Percentiles rank a stretch among this genome's conserved stretches.
Conservation (phyloP, 352 stramenopile species). For the Phytophthora uliginosa region DNA sequence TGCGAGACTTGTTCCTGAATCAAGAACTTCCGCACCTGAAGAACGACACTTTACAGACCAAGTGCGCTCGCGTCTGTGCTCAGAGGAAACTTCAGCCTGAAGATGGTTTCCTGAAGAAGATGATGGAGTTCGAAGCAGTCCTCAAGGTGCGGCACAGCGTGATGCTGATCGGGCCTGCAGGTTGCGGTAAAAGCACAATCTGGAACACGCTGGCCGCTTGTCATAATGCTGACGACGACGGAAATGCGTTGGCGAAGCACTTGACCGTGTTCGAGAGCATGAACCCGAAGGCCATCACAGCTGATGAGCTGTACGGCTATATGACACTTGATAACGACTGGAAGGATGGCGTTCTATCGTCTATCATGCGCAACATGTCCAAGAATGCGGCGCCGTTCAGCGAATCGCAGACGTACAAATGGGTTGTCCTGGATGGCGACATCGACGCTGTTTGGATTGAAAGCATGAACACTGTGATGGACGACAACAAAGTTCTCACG, state of each 20-base stretch:
- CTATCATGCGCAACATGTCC: conserved; percentile 98
- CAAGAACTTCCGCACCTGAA: conserved; percentile 48
- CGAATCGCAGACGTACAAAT: conserved; percentile 89
- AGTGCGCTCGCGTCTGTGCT: conserved; percentile 60
- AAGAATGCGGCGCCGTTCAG: conserved; percentile 93
- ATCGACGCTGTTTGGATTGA: conserved; percentile 97
- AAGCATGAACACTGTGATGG: conserved; percentile 95
- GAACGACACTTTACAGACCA: conserved; percentile 55
- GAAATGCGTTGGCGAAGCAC: conserved; percentile 86
- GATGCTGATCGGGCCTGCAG: conserved; percentile 96
- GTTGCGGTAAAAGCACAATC: conserved; percentile 96
- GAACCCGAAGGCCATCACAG: conserved; percentile 96
- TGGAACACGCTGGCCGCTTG: conserved; percentile 95
- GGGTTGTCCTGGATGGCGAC: conserved; percentile 95
- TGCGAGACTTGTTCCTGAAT: conserved; percentile 94
- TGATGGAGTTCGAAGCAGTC: conserved; percentile 96
- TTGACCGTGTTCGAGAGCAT: conserved; percentile 95
- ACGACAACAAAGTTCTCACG: conserved; percentile 96
- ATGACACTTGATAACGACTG: conserved; percentile 99
- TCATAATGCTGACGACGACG: conserved; percentile 61
- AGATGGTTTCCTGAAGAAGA: conserved; percentile 97
- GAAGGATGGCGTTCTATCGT: conserved; percentile 97
- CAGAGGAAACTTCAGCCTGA: conserved; percentile 92
- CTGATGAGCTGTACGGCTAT: conserved; percentile 95
- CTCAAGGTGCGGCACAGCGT: conserved; percentile 96